A percentile compares a stretch with the other conserved stretches of the same genome.
phyloP scores from a whole-genome alignment of 352 stramenopile species.

The Phytophthora capsici region DNA sequence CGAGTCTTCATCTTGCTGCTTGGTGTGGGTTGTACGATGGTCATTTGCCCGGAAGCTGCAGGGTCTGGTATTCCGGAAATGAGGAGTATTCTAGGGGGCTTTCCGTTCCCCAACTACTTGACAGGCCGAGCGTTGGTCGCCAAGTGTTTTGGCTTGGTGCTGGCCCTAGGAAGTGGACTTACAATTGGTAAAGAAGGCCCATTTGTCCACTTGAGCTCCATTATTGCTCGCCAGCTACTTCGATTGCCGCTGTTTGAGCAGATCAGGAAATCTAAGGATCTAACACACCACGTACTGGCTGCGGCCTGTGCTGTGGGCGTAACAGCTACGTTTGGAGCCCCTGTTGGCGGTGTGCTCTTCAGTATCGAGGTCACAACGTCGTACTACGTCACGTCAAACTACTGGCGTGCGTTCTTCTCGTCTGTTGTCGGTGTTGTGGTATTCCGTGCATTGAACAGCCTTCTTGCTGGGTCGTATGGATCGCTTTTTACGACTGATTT shows the following conservation, averaged over 20 bases:
- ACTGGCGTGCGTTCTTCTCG: constrained; percentile 91
- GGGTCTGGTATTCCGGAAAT: constrained; percentile 85
- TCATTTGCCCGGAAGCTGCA: constrained; percentile 66
- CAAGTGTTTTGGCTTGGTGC: constrained; percentile 72
- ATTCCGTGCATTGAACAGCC: constrained; percentile 76
- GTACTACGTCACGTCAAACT: constrained; percentile 90
- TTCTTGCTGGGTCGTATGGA: constrained; percentile 62
- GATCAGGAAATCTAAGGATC: constrained; percentile 59
- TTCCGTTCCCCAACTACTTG: constrained; percentile 74
- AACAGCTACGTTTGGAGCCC: constrained; percentile 77
- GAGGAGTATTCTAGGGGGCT: constrained; percentile 77
- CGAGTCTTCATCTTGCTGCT: constrained; percentile 68
- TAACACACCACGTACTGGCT: constrained; percentile 75
- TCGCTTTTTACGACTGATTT: constrained; percentile 87
- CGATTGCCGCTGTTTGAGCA: constrained; percentile 65
- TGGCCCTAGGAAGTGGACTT: constrained; percentile 70
- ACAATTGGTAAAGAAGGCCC: constrained; percentile 83
- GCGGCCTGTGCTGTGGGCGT: constrained; percentile 79
- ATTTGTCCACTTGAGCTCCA: constrained; percentile 81
- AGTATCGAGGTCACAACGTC: constrained; percentile 87
- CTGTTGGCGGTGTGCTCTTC: constrained; percentile 81
- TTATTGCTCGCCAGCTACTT: constrained; percentile 74
- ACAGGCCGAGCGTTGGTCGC: constrained; percentile 60
- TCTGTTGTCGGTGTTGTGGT: constrained; percentile 87
- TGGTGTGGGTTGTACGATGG: constrained; percentile 61